Evolutionary conservation across 2,329 filamentous ascomycete genomes (phyloP).

Genomic region (Diaporthe ilicicola): DNA sequence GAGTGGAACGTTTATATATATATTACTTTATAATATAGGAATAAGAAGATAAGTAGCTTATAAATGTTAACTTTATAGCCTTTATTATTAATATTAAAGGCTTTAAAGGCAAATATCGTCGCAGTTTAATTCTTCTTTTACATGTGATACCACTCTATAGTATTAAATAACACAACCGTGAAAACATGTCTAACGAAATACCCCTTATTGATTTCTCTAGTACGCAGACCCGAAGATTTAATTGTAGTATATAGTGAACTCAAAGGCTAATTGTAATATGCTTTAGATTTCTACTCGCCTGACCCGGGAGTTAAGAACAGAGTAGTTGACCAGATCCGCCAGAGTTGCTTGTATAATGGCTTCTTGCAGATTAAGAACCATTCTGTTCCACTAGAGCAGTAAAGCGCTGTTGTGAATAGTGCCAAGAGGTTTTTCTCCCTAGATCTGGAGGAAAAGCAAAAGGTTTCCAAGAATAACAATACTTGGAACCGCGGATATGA

Average conservation of each 20-base stretch:
- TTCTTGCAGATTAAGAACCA: slow-evolving; percentile 64
- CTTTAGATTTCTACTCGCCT: slow-evolving; percentile 33
- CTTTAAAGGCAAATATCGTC: too few species aligned
- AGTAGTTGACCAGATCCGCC: slow-evolving; percentile 47
- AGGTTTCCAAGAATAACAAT: slow-evolving; percentile 47
- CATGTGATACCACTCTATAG: too few species aligned
- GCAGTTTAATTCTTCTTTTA: too few species aligned
- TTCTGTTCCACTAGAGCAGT: slow-evolving; percentile 50
- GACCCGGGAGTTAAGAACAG: slow-evolving; percentile 37
- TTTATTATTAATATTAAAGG: too few species aligned
- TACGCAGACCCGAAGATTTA: neutral
- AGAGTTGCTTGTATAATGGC: slow-evolving; percentile 55
- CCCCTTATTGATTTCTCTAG: slow-evolving; percentile 30
- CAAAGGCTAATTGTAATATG: neutral
- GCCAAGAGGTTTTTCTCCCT: slow-evolving; percentile 58
- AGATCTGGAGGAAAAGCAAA: slow-evolving; percentile 52
- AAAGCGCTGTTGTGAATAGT: slow-evolving; percentile 49
- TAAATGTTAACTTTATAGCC: too few species aligned
- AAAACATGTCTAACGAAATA: slow-evolving; percentile 27
- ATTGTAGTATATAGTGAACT: too few species aligned
- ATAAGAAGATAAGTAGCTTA: too few species aligned
- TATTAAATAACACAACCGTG: too few species aligned
- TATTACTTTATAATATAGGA: too few species aligned
- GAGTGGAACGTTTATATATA: too few species aligned
- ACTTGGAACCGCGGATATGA: slow-evolving; percentile 57